phyloP scores from a whole-genome alignment of 78 protist species.

The Pigoraptor vietnamica region DNA sequence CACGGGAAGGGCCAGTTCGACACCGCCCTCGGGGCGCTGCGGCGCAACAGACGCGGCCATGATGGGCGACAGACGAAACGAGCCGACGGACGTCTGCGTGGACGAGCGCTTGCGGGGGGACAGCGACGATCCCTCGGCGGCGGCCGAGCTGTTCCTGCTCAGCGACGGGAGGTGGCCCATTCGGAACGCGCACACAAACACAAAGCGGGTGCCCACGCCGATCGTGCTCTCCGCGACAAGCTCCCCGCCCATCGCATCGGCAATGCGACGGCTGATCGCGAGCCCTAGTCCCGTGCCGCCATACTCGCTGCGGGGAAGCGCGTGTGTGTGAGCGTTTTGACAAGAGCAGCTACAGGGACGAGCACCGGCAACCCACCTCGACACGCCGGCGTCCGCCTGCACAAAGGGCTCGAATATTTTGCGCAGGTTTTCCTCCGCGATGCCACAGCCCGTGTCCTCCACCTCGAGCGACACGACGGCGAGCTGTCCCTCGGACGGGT shows the following conservation, averaged over 20 bases:
- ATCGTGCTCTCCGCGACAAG: neutral
- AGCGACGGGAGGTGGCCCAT: neutral
- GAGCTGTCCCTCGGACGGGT: neutral
- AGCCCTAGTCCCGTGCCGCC: constrained; percentile 46
- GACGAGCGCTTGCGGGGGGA: neutral
- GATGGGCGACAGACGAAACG: too few species aligned
- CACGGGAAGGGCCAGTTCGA: too few species aligned
- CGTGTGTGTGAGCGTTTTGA: neutral
- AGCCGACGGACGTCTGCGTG: too few species aligned
- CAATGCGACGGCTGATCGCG: constrained; percentile 11
- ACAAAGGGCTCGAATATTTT: constrained; percentile 15
- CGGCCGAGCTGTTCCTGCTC: neutral
- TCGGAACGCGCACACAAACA: neutral
- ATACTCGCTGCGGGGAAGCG: neutral
- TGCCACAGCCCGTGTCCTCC: constrained; percentile 41
- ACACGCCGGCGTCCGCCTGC: constrained; percentile 38
- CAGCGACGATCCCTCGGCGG: neutral
- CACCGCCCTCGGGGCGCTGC: too few species aligned
- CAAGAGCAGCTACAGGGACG: too few species aligned
- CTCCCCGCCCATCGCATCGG: constrained; percentile 21
- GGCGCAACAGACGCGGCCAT: too few species aligned
- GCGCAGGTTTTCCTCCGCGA: neutral
- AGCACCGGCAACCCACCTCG: too few species aligned
- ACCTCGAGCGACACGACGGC: constrained; percentile 3
- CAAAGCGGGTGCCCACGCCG: neutral